A percentile compares a stretch with the other conserved stretches of the same genome.
Conservation (phyloP, 164 flowering plant species). For the Taxillus chinensis region DNA sequence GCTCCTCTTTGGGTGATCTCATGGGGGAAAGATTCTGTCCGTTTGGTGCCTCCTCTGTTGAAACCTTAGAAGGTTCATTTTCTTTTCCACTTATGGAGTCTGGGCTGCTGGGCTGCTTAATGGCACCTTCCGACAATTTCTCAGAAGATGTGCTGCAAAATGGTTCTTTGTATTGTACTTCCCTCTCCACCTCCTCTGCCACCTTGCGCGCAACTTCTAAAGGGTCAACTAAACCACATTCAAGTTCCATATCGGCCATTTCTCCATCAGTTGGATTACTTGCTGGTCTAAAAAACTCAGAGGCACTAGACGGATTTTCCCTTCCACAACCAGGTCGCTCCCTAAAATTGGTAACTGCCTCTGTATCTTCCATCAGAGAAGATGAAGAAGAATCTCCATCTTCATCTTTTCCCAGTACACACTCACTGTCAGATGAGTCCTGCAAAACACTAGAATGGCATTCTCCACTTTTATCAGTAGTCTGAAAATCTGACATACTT, state of each 20-base stretch:
- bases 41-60: conserved; percentile 18
- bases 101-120: conserved; percentile 38
- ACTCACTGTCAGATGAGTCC: conserved; percentile 16
- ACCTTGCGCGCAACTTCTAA: conserved; percentile 77
- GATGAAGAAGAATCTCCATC: conserved; percentile 17
- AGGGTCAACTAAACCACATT: conserved; percentile 69
- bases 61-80: conserved; percentile 16
- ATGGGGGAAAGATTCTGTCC: conserved; percentile 18
- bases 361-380: conserved; percentile 18
- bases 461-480: conserved; percentile 18
- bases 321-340: conserved; percentile 17
- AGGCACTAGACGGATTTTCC: conserved; percentile 14
- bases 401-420: conserved; percentile 13
- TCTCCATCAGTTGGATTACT: conserved; percentile 14
- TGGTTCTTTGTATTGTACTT: conserved; percentile 43
- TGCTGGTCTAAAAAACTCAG: conserved; percentile 17
- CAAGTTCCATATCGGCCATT: conserved; percentile 43
- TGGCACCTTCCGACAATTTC: conserved; percentile 30
- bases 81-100: conserved; percentile 38
- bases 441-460: conserved; percentile 10
- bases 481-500: conserved; percentile 2
- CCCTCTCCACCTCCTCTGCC: conserved; percentile 68
- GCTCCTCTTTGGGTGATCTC: conserved; percentile 18
- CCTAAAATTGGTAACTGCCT: conserved; percentile 13
- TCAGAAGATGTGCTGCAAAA: conserved; percentile 53